Percentiles rank a stretch among this genome's conserved stretches.
Evolutionary conservation across 75 land plant genomes (phyloP).

Genomic region (Cryptomeria japonica): DNA sequence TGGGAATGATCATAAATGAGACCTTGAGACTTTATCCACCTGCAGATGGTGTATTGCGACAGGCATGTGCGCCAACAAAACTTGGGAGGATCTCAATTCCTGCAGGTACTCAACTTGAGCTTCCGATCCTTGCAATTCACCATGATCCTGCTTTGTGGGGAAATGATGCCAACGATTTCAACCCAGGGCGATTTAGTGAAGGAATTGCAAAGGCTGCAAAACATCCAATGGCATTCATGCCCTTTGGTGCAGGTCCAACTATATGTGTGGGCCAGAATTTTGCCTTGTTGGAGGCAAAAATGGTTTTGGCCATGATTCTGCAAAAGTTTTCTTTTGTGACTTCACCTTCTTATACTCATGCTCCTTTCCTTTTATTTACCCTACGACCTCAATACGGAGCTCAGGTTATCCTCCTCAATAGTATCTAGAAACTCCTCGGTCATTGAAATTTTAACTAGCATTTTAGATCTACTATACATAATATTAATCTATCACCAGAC

Average conservation of each 20-base stretch:
- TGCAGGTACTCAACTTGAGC: constrained; percentile 26
- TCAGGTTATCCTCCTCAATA: constrained; percentile 17
- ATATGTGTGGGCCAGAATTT: constrained; percentile 50
- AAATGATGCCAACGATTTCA: constrained; percentile 53
- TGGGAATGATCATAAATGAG: constrained; percentile 48
- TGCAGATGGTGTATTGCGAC: constrained; percentile 16
- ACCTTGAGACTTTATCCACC: constrained; percentile 54
- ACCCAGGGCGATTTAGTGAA: constrained; percentile 46
- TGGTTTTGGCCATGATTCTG: constrained; percentile 35
- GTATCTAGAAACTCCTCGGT: background rate
- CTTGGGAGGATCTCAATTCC: constrained; percentile 36
- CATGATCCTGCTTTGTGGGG: constrained; percentile 60
- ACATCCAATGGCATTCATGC: constrained; percentile 45
- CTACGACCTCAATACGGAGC: constrained; percentile 35
- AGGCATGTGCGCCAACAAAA: constrained; percentile 23
- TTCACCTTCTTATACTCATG: constrained; percentile 50
- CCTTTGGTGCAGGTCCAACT: constrained; percentile 50
- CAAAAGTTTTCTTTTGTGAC: constrained; percentile 34
- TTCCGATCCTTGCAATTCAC: constrained; percentile 49
- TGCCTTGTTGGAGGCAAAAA: constrained; percentile 44
- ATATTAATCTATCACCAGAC: too few relatives aligned
- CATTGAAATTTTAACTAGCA: too few relatives aligned
- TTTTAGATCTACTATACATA: too few relatives aligned
- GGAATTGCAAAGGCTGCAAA: constrained; percentile 29
- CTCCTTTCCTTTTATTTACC: constrained; percentile 26